Percentiles rank a stretch among this genome's conserved stretches.
These are phyloP conservation scores for Penicillium ucsense DNA, from an alignment of 495 filamentous ascomycete species.

Conservation along the genomic window DNA sequence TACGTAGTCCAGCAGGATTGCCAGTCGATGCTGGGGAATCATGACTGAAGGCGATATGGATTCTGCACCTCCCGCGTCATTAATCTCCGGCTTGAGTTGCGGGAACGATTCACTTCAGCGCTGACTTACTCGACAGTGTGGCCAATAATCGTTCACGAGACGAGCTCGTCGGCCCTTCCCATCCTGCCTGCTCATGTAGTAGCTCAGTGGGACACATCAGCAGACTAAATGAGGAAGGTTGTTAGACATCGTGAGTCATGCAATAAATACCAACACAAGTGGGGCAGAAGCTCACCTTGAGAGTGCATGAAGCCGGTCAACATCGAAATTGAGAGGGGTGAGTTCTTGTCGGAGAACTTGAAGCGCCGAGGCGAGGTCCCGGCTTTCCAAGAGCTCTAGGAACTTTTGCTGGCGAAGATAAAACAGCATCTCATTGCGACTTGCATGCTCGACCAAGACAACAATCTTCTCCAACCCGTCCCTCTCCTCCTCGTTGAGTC, in stretches of 20 bases:
- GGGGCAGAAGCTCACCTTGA: constrained; percentile 50
- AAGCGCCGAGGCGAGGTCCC: constrained; percentile 64
- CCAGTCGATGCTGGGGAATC: constrained; percentile 92
- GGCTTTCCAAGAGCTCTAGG: constrained; percentile 74
- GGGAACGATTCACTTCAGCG: neutral
- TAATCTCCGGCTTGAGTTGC: constrained; percentile 2
- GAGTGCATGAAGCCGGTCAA: constrained; percentile 64
- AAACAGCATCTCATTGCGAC: constrained; percentile 60
- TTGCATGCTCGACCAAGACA: constrained; percentile 45
- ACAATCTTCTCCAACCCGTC: constrained; percentile 26
- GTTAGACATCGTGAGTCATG: neutral
- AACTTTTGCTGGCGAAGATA: constrained; percentile 89
- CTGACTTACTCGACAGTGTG: constrained; percentile 67
- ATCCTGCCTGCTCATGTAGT: constrained; percentile 68
- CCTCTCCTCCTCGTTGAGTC: constrained; percentile 11
- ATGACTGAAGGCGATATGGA: constrained; percentile 96
- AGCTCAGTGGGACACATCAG: constrained; percentile 84
- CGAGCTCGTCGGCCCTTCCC: constrained; percentile 74
- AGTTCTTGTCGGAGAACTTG: constrained; percentile 78
- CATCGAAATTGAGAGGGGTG: constrained; percentile 76
- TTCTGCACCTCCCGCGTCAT: constrained; percentile 33
- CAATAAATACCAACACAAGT: too few relatives aligned
- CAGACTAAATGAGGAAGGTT: constrained; percentile 40
- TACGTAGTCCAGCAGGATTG: constrained; percentile 68
- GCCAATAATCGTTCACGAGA: constrained; percentile 71